Evolutionary conservation across 2,329 filamentous ascomycete species (phyloP).

Genomic region (Neopestalotiopsis clavispora): DNA sequence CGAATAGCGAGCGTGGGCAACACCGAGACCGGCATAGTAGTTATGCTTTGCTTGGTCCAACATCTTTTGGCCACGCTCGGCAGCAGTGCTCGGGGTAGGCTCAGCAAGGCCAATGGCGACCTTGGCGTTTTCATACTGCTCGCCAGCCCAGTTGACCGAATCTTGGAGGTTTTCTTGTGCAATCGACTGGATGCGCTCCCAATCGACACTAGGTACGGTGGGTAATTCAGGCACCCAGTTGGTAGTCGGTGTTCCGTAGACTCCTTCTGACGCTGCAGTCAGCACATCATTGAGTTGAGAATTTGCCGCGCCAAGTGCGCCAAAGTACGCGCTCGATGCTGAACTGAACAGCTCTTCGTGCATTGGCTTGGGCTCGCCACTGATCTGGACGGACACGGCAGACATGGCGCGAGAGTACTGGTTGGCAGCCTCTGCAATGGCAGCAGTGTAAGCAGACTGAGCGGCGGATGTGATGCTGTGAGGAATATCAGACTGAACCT

Average conservation of each 20-base stretch:
- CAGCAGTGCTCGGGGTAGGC: conserved; percentile 58
- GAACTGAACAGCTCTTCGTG: conserved; percentile 73
- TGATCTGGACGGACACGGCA: conserved; percentile 68
- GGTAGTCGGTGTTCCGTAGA: conserved; percentile 53
- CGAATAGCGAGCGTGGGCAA: conserved; percentile 80
- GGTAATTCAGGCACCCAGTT: conserved; percentile 40
- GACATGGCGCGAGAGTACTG: conserved; percentile 73
- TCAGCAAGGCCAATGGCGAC: conserved; percentile 67
- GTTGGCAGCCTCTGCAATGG: conserved; percentile 68
- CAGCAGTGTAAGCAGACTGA: conserved; percentile 66
- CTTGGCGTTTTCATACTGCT: conserved; percentile 73
- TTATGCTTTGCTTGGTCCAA: conserved; percentile 65
- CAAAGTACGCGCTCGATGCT: conserved; percentile 70
- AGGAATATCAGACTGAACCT: conserved; percentile 39
- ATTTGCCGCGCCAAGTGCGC: conserved; percentile 66
- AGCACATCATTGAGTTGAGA: conserved; percentile 60
- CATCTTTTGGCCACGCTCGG: conserved; percentile 58
- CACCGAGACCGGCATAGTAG: conserved; percentile 79
- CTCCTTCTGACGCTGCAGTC: conserved; percentile 53
- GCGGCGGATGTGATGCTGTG: conserved; percentile 49
- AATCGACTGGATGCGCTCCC: conserved; percentile 62
- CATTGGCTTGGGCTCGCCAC: conserved; percentile 70
- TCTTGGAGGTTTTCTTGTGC: conserved; percentile 73
- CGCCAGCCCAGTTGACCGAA: conserved; percentile 72
- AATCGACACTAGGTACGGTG: conserved; percentile 47